Percentiles rank a stretch among this genome's conserved stretches.
phyloP scores from a whole-genome alignment of 176 grass and related monocot species.

The Triticum monococcum region DNA sequence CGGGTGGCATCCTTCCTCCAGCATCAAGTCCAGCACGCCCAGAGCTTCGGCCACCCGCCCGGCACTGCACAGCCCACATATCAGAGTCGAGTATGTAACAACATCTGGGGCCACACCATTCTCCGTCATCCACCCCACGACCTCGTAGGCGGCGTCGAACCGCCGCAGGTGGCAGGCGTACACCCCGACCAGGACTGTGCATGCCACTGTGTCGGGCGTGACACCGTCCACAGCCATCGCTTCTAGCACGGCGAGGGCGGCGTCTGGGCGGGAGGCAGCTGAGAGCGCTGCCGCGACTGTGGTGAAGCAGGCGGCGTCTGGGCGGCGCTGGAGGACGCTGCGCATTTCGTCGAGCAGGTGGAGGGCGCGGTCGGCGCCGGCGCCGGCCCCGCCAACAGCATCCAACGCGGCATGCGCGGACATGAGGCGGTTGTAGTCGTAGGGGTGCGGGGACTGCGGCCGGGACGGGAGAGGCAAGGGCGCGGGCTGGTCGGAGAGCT shows the following conservation, averaged over 20 bases:
- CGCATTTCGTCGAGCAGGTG: slow-evolving; percentile 89
- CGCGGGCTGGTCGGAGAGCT: slow-evolving; percentile 40
- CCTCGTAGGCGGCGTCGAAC: slow-evolving; percentile 67
- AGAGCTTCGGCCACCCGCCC: slow-evolving; percentile 69
- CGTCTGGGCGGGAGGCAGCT: slow-evolving; percentile 13
- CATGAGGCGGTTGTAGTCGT: slow-evolving; percentile 85
- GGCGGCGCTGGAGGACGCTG: slow-evolving; percentile 40
- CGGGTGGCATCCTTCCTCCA: slow-evolving; percentile 69
- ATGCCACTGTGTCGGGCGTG: slow-evolving; percentile 45
- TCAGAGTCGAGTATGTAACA: slow-evolving; percentile 82
- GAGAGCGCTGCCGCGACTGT: slow-evolving; percentile 55
- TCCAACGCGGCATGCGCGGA: slow-evolving; percentile 41
- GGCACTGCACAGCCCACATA: slow-evolving; percentile 62
- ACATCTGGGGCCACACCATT: slow-evolving; percentile 57
- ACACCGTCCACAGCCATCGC: slow-evolving; percentile 53
- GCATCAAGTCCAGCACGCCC: slow-evolving; percentile 81
- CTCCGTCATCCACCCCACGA: slow-evolving; percentile 56
- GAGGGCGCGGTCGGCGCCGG: slow-evolving; percentile 51
- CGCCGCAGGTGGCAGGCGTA: slow-evolving; percentile 54
- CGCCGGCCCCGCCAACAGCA: not conserved
- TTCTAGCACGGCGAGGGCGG: slow-evolving; percentile 53
- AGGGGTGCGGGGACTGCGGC: slow-evolving; percentile 64
- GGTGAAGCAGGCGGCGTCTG: slow-evolving; percentile 84
- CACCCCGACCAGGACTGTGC: slow-evolving; percentile 72
- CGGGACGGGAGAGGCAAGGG: slow-evolving; percentile 28